phyloP scores from a whole-genome alignment of 257 asterid genomes.

The Solanum neorickii region DNA sequence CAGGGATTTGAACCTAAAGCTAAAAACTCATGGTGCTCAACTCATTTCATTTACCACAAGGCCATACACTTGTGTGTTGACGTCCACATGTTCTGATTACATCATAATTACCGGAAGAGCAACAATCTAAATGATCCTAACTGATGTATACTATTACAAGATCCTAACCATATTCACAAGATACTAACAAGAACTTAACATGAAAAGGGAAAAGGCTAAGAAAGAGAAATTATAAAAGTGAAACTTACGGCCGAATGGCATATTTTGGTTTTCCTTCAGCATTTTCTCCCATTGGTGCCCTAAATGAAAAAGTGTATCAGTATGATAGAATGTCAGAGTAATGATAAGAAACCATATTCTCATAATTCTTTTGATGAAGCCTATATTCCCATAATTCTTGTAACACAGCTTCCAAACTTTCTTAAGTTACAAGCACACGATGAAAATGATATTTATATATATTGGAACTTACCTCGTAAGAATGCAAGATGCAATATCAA shows the following conservation, averaged over 20 bases:
- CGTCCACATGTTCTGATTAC: neutral
- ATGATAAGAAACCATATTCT: neutral
- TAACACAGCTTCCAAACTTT: neutral
- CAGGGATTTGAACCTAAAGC: neutral
- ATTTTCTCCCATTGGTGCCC: slow-evolving; percentile 78
- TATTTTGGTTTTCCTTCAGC: slow-evolving; percentile 87
- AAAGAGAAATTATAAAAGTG: neutral
- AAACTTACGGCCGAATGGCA: slow-evolving; percentile 84
- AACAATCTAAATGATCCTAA: neutral
- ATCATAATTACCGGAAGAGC: neutral
- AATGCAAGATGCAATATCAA: slow-evolving; percentile 87
- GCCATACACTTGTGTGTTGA: neutral
- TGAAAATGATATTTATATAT: slow-evolving; percentile 2
- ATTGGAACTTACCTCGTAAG: slow-evolving; percentile 51
- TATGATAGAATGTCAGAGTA: neutral
- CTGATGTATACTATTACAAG: neutral
- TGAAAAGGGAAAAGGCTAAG: neutral
- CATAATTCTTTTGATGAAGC: neutral
- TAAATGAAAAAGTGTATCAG: slow-evolving; percentile 10
- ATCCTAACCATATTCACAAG: neutral
- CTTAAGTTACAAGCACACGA: neutral
- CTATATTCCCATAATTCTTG: neutral
- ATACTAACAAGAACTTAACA: neutral
- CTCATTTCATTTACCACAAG: neutral
- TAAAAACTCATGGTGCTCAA: neutral